Evolutionary conservation across 805 yeast genomes (phyloP).

Genomic region (Lipomyces anomalus): DNA sequence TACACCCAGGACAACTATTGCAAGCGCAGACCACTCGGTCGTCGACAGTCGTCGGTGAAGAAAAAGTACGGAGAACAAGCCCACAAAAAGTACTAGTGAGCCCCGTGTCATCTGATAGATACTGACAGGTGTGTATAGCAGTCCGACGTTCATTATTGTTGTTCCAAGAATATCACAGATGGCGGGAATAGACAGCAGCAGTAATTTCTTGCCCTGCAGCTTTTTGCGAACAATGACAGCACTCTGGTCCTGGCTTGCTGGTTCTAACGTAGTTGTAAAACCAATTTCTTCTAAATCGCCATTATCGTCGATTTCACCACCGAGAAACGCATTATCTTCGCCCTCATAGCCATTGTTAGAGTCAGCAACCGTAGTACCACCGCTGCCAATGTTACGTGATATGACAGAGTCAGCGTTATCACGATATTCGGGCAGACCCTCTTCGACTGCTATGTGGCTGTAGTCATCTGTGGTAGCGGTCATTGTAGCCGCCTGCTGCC

Average conservation of each 20-base stretch:
- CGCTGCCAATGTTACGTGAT: no score
- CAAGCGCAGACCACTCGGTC: constrained; percentile 62
- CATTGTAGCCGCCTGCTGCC: not conserved
- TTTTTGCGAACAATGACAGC: constrained; percentile 2
- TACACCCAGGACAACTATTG: constrained; percentile 63
- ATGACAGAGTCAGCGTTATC: no score
- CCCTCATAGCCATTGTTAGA: no score
- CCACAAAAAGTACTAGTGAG: constrained; percentile 68
- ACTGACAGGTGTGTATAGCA: constrained; percentile 69
- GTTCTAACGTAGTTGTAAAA: no score
- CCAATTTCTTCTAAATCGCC: no score
- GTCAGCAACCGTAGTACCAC: no score
- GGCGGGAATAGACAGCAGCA: constrained; percentile 54
- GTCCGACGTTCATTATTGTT: constrained; percentile 69
- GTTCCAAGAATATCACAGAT: constrained; percentile 68
- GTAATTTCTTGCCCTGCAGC: constrained; percentile 30
- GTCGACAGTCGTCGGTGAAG: constrained; percentile 50
- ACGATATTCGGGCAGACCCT: no score
- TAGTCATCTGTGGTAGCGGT: not conserved
- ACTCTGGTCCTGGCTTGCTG: no score
- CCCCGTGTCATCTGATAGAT: constrained; percentile 86
- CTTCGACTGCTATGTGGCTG: not conserved
- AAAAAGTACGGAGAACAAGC: constrained; percentile 59
- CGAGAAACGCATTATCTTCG: not conserved
- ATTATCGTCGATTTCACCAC: not conserved